Evolutionary conservation across 768 basidiomycete genomes (phyloP).

Genomic region (Lactifluus volemus): DNA sequence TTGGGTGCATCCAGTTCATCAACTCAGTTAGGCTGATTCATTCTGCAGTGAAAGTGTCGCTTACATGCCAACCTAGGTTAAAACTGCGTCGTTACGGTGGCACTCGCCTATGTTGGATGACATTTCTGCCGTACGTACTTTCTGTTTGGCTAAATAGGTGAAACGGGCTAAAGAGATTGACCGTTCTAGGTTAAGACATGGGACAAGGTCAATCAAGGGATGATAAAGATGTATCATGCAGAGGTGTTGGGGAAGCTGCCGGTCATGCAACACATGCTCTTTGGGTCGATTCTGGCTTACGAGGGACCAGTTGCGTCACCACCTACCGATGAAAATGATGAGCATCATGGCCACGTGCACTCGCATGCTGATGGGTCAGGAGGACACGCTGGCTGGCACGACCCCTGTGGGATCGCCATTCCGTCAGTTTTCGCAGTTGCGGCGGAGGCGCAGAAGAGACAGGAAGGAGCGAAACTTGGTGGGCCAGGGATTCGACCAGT

Average conservation of each 20-base stretch:
- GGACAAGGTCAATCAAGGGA: constrained; percentile 93
- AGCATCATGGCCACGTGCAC: constrained; percentile 45
- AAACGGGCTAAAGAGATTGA: no score
- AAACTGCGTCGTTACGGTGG: constrained; percentile 92
- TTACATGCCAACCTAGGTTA: constrained; percentile 48
- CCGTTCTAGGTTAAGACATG: constrained; percentile 65
- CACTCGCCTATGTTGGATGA: constrained; percentile 99
- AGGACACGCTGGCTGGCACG: constrained; percentile 68
- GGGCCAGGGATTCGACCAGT: constrained; percentile 67
- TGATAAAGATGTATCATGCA: constrained; percentile 97
- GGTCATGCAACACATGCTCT: constrained; percentile 93
- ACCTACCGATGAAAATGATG: constrained; percentile 28
- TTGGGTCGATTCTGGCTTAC: constrained; percentile 71
- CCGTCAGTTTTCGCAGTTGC: constrained; percentile 79
- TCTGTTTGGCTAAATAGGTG: neutral
- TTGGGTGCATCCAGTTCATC: constrained; percentile 92
- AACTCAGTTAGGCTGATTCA: constrained; percentile 57
- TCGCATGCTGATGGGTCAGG: constrained; percentile 33
- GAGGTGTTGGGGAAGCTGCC: constrained; percentile 95
- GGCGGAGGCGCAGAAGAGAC: constrained; percentile 33
- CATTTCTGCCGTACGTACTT: constrained; percentile 63
- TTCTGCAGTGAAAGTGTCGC: neutral
- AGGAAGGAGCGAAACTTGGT: constrained; percentile 32
- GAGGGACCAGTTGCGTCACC: constrained; percentile 46
- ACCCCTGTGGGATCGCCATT: constrained; percentile 87